These are phyloP conservation scores for Metarhizium anisopliae DNA, from an alignment of 2,329 filamentous ascomycete genomes.

Conservation along the genomic window DNA sequence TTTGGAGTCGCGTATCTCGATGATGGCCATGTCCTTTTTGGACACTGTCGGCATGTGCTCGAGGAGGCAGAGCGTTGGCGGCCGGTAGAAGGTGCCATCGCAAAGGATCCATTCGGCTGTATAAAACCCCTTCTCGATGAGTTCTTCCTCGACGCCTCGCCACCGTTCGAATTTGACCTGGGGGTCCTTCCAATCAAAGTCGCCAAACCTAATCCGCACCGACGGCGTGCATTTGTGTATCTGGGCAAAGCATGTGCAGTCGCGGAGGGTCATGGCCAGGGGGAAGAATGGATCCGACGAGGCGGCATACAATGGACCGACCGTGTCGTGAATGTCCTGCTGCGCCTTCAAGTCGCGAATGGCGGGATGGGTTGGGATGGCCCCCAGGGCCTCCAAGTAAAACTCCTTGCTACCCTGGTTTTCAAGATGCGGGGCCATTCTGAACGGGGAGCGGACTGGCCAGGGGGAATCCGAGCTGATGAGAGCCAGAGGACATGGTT, in stretches of 20 bases:
- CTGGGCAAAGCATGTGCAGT: conserved; percentile 67
- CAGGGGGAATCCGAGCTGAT: conserved; percentile 38
- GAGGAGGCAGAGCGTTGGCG: conserved; percentile 25
- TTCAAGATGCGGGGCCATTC: conserved; percentile 25
- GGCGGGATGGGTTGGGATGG: conserved; percentile 24
- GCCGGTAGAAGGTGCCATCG: conserved; percentile 22
- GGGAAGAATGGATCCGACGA: conserved; percentile 40
- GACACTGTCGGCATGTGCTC: neutral
- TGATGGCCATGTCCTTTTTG: conserved; percentile 10
- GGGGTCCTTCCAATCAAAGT: conserved; percentile 69
- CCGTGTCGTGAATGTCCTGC: conserved; percentile 33
- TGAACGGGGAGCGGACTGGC: conserved; percentile 33
- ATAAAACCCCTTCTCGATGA: conserved; percentile 65
- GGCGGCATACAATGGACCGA: conserved; percentile 33
- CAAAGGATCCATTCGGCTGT: conserved; percentile 30
- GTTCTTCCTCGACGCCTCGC: conserved; percentile 50
- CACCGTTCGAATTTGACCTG: conserved; percentile 60
- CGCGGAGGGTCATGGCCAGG: conserved; percentile 70
- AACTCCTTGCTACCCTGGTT: conserved; percentile 20
- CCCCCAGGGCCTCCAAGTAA: conserved; percentile 15
- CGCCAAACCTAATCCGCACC: conserved; percentile 56
- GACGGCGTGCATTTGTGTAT: conserved; percentile 29
- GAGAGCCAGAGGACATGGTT: conserved; percentile 60
- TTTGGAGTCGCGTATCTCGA: conserved; percentile 10
- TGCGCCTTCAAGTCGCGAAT: conserved; percentile 24